phyloP scores from a whole-genome alignment of 345 rosid species.

The Melaleuca alternifolia region DNA sequence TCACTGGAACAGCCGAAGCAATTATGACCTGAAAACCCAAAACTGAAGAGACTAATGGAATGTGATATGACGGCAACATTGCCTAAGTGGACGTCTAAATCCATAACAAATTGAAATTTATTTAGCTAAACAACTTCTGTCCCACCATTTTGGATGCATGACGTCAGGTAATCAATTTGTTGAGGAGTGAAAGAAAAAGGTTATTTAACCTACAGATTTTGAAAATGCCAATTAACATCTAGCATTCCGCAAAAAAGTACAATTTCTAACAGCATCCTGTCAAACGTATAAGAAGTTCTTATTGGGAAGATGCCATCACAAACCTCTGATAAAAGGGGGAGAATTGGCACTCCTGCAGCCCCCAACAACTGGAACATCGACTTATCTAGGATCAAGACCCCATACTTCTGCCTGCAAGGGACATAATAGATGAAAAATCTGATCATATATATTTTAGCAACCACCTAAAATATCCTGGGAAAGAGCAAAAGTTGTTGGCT shows the following conservation, averaged over 20 bases:
- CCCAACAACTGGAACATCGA: conserved; percentile 88
- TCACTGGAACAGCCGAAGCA: too few relatives aligned
- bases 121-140: too few relatives aligned
- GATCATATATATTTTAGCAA: background rate
- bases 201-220: conserved; percentile 54
- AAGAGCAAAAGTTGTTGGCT: background rate
- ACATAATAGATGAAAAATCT: background rate
- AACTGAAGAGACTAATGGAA: too few relatives aligned
- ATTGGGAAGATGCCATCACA: background rate
- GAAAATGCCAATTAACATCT: background rate
- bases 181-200: conserved; percentile 55
- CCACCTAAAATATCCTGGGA: background rate
- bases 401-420: conserved; percentile 70
- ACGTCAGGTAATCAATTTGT: too few relatives aligned
- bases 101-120: too few relatives aligned
- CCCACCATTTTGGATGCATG: too few relatives aligned
- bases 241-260: too few relatives aligned
- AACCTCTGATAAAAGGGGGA: conserved; percentile 87
- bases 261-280: too few relatives aligned
- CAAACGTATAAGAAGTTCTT: background rate
- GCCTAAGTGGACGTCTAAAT: too few relatives aligned
- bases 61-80: too few relatives aligned
- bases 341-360: conserved; percentile 85
- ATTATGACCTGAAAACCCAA: too few relatives aligned
- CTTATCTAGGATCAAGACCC: conserved; percentile 89